These are phyloP conservation scores for Calonectria pseudoturangicola DNA, from an alignment of 2,329 filamentous ascomycete species.

Conservation along the genomic window DNA sequence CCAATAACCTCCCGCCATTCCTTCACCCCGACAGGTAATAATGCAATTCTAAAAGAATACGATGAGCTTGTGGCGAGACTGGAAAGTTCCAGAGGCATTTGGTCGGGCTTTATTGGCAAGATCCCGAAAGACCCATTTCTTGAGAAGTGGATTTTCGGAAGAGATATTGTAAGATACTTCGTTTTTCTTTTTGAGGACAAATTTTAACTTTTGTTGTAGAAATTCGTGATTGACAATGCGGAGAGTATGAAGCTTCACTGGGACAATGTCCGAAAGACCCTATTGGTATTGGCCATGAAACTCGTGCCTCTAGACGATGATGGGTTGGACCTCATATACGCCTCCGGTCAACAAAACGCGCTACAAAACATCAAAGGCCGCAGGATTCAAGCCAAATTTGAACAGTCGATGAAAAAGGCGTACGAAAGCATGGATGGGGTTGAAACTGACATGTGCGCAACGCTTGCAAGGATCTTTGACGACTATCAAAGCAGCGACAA, in stretches of 20 bases:
- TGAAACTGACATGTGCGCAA: slow-evolving; percentile 23
- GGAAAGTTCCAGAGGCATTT: not conserved
- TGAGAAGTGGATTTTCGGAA: not conserved
- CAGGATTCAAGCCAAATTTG: not conserved
- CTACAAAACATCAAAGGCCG: not conserved
- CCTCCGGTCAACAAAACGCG: not conserved
- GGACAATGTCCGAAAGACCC: slow-evolving; percentile 10
- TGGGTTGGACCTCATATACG: slow-evolving; percentile 22
- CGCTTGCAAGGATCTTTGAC: slow-evolving; percentile 11
- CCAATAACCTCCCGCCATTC: not conserved
- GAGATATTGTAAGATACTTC: slow-evolving; percentile 26
- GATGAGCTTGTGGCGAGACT: not conserved
- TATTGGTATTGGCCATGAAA: slow-evolving; percentile 25
- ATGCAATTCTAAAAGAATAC: not conserved
- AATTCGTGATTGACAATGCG: slow-evolving; percentile 27
- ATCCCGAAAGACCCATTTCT: slow-evolving; percentile 14
- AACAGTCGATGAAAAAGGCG: slow-evolving; percentile 12
- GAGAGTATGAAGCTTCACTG: slow-evolving; percentile 27
- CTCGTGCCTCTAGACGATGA: slow-evolving; percentile 24
- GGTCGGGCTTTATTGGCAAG: not conserved
- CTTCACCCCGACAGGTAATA: not conserved
- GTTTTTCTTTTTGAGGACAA: no score
- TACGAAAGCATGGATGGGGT: not conserved
- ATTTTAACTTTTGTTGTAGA: not conserved
- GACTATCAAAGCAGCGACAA: not conserved